These are phyloP conservation scores for Calendula officinalis DNA, from an alignment of 129 eudicot species.

Conservation along the genomic window DNA sequence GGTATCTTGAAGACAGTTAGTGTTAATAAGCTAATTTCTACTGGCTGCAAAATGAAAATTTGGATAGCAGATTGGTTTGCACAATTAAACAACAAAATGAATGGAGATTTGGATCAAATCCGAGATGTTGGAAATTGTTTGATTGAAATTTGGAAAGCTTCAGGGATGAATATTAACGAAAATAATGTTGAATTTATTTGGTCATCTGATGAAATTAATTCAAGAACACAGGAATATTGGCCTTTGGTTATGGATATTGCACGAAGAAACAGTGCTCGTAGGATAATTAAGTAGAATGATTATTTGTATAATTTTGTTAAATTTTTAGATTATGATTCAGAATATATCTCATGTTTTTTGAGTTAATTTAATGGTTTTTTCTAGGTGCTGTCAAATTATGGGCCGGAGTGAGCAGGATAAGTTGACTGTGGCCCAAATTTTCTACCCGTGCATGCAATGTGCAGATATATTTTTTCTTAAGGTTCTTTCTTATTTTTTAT, in stretches of 20 bases:
- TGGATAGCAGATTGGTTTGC: conserved; percentile 69
- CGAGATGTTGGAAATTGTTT: conserved; percentile 29
- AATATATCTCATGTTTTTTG: no score
- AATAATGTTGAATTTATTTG: conserved; percentile 68
- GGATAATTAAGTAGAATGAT: conserved; percentile 39
- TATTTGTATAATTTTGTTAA: conserved; percentile 15
- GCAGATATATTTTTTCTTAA: conserved; percentile 77
- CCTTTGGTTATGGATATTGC: conserved; percentile 70
- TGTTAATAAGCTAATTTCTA: conserved; percentile 71
- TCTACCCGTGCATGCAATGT: conserved; percentile 89
- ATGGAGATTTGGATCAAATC: conserved; percentile 60
- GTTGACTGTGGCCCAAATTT: conserved; percentile 67
- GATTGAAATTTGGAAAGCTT: conserved; percentile 78
- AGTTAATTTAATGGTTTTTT: neutral
- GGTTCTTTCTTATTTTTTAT: conserved; percentile 36
- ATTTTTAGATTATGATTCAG: no score
- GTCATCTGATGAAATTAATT: conserved; percentile 65
- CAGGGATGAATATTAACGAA: conserved; percentile 61
- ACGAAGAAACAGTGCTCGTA: conserved; percentile 43
- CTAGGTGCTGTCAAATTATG: conserved; percentile 41
- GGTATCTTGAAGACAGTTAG: conserved; percentile 56
- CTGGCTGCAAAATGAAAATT: conserved; percentile 59
- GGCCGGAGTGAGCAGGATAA: conserved; percentile 38
- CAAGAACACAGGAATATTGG: conserved; percentile 68
- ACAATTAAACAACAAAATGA: conserved; percentile 49